Evolutionary conservation across 2,329 filamentous ascomycete species (phyloP), one percentile per base, ranked within the genome.

Genomic region (Pseudocercospora fuligena): DNA sequence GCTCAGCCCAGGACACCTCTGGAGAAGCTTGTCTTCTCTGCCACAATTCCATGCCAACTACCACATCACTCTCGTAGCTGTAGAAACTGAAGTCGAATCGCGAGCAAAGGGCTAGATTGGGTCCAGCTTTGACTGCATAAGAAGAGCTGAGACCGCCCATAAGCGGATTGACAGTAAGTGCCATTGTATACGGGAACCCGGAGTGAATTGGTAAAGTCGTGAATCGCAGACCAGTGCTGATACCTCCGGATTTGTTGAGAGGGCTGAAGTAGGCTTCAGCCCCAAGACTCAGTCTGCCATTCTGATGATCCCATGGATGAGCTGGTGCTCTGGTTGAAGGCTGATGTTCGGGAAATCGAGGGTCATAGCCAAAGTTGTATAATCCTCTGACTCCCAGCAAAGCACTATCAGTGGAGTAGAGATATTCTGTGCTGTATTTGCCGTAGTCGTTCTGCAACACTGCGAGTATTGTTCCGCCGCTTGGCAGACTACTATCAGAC

Each of bases 61-160:
- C 90, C 84, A 97, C 90, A 66, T 95, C 92, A 76, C 93, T 97
- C 82, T 99, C 95, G 82, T 97, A 99, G 77, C 93, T 97, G 81
- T 97, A 98, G 59, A 97, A 91, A 75, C 99, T 99, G 81, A 99
- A 99, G 76, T 96, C 93, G 81, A 98, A 94, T 59, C 91, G 89
- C 23, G 93, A 96, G 70, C 93, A 95, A 59, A 99, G 86, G 11
- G 93, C 92, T 72, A 97, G 88, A 74, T 93, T 89, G 36, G 87
- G 87, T 2, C 93, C 93, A 1, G 94, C 94, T 75, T 92, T 91
- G 57, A 98, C 92, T 0, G 95, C 92, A 78, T 99, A 99, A 16
- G 89, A 97, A 40, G 93, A 92, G 65, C 91, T 94, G 66, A 99
- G 85, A 76, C 92, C 97, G 19, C 95, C 95, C 88, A 97, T 97